Base-by-base conservation (phyloP, 495 filamentous ascomycete genomes). In the Xylaria curta region DNA sequence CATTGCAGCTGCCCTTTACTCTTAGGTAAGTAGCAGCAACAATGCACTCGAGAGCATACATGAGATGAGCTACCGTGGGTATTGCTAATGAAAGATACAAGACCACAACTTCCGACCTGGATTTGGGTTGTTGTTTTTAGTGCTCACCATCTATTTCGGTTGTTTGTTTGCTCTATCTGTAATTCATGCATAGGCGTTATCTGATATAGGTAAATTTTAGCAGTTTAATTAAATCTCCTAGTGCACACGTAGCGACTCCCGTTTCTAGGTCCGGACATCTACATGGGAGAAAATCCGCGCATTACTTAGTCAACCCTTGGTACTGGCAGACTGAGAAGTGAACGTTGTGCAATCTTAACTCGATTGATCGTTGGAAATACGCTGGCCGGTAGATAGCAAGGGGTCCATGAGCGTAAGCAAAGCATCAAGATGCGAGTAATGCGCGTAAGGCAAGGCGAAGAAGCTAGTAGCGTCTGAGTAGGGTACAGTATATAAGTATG, bases 221-320 rank as follows among this genome's bases (percentile, higher is more conserved):
- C 21, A 21, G 44, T 64, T 64, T 64, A 31, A 56, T 56, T 56
- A 56, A 64, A 47, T 64, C 24, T 64, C 61, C 61, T 49, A 54
- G 10, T 56, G 21, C 53, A 28, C 4, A 56, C 2, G 26, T 6
- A 31, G 28, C 1, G 13, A 56, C 53, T 56, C 26, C 53, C 26
- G 4, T 26, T 56, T 31, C 53, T 31, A 28, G 53, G 13, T 56
- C 26, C 26, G 26, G 12, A 56, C 26, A 31, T 1, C 19, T 38
- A 38, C 33, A 60, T 60, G 58, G 33, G 33, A 21, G 28, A 38
- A 4, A 38, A 38, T 21, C 58, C 58, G 56, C 31, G 7, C 33
- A 54, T 54, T n/a, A n/a, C n/a, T n/a, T 24, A 24, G n/a, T 7
- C 13, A 54, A 21, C 21, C 19, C 26, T 7, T 26, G 12, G 21